A percentile compares a stretch with the other conserved stretches of the same genome.
These are phyloP conservation scores for Goffeauzyma gilvescens DNA, from an alignment of 768 basidiomycete species.

Conservation along the genomic window DNA sequence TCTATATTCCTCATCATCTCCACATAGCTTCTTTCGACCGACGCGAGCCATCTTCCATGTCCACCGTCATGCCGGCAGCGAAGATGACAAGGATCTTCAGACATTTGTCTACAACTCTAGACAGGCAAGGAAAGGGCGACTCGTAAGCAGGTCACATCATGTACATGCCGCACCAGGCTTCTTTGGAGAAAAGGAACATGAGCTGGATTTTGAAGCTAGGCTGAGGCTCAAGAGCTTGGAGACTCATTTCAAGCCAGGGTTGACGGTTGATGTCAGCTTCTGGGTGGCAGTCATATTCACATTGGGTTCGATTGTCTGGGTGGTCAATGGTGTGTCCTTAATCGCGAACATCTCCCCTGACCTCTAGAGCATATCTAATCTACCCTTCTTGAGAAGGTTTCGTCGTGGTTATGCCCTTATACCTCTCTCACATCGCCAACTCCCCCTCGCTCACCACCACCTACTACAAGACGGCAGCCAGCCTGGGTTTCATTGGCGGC, in stretches of 20 bases:
- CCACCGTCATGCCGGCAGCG: background rate
- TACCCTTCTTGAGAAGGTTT: slow-evolving; percentile 33
- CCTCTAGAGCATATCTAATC: background rate
- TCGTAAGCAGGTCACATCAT: slow-evolving; percentile 10
- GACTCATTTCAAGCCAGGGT: slow-evolving; percentile 17
- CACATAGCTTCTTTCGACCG: background rate
- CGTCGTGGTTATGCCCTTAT: slow-evolving; percentile 39
- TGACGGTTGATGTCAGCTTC: slow-evolving; percentile 22
- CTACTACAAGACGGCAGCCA: slow-evolving; percentile 34
- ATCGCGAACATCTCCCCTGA: background rate
- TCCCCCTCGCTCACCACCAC: slow-evolving; percentile 24
- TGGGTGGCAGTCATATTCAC: slow-evolving; percentile 33
- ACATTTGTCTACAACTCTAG: slow-evolving; percentile 13
- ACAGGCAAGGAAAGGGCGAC: slow-evolving; percentile 22
- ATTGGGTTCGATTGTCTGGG: slow-evolving; percentile 39
- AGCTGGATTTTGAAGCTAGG: background rate
- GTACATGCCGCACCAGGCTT: slow-evolving; percentile 8
- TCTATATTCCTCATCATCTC: background rate
- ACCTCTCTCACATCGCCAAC: background rate
- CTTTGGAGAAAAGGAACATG: background rate
- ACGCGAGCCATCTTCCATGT: background rate
- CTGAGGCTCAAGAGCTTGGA: slow-evolving; percentile 11
- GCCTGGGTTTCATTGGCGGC: slow-evolving; percentile 43
- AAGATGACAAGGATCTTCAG: background rate
- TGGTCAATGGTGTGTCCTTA: slow-evolving; percentile 36